Evolutionary conservation across 192 early-diverging fungal genomes (phyloP).

Genomic region (Gryganskiella cystojenkinii): DNA sequence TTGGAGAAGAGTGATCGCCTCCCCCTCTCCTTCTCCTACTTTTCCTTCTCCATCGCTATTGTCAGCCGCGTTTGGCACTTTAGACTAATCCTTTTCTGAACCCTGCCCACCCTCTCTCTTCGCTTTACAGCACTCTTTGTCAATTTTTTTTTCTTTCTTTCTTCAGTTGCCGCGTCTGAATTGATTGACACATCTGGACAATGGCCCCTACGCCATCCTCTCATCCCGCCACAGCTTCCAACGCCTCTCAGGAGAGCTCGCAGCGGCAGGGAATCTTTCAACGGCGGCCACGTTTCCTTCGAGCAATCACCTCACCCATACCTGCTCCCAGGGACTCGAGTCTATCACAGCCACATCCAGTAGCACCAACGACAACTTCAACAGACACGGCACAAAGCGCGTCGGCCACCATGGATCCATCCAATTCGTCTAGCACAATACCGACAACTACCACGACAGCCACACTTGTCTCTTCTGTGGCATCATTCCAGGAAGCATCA

Average conservation of each 20-base stretch:
- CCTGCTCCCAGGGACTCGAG: slow-evolving; percentile 5
- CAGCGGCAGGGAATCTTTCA: slow-evolving; percentile 14
- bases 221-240: neutral
- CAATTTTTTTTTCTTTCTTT: no score
- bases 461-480: neutral
- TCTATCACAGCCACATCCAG: slow-evolving; percentile 3
- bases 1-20: no score
- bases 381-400: neutral
- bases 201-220: slow-evolving; percentile 28
- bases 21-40: no score
- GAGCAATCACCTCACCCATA: slow-evolving; percentile 35
- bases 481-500: slow-evolving; percentile 2
- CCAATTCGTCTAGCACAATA: neutral
- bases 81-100: neutral
- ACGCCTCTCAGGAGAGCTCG: slow-evolving; percentile 17
- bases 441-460: neutral
- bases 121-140: no score
- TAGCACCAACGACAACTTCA: neutral
- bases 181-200: neutral
- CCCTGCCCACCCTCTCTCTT: neutral
- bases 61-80: neutral
- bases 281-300: slow-evolving; percentile 34
- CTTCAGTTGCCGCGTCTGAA: no score
- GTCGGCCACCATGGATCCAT: slow-evolving; percentile 4
- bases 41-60: no score